Evolutionary conservation across 257 asterid genomes (phyloP).

Genomic region (Vinca minor): DNA sequence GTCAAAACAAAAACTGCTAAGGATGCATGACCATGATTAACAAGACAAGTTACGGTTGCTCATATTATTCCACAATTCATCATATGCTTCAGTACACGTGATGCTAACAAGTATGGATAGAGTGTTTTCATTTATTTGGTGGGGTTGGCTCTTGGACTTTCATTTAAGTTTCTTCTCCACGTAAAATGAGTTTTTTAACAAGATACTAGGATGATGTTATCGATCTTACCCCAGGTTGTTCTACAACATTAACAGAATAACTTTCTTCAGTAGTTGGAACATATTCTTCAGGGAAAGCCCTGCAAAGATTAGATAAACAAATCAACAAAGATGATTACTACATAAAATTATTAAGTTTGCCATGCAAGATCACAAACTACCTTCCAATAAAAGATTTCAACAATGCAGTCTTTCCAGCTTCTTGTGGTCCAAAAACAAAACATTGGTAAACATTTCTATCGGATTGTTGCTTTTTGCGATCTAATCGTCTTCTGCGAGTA

Average conservation of each 20-base stretch:
- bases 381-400: slow-evolving; percentile 74
- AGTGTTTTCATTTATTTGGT: background rate
- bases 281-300: slow-evolving; percentile 75
- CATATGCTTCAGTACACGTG: background rate
- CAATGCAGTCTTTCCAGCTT: slow-evolving; percentile 81
- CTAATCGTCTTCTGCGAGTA: slow-evolving; percentile 79
- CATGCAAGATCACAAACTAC: slow-evolving; percentile 29
- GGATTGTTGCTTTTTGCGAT: slow-evolving; percentile 83
- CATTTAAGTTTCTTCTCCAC: no score
- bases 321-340: slow-evolving; percentile 1
- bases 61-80: background rate
- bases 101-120: background rate
- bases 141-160: background rate
- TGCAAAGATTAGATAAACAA: slow-evolving; percentile 17
- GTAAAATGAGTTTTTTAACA: background rate
- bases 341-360: background rate
- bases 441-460: slow-evolving; percentile 80
- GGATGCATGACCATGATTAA: background rate
- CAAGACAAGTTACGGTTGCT: background rate
- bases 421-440: slow-evolving; percentile 89
- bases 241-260: slow-evolving; percentile 65
- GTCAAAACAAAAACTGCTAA: background rate
- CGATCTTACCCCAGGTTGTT: slow-evolving; percentile 53
- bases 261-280: slow-evolving; percentile 45
- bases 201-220: background rate